Evolutionary conservation across 495 filamentous ascomycete genomes (phyloP).

Genomic region (Clavariopsis aquatica): DNA sequence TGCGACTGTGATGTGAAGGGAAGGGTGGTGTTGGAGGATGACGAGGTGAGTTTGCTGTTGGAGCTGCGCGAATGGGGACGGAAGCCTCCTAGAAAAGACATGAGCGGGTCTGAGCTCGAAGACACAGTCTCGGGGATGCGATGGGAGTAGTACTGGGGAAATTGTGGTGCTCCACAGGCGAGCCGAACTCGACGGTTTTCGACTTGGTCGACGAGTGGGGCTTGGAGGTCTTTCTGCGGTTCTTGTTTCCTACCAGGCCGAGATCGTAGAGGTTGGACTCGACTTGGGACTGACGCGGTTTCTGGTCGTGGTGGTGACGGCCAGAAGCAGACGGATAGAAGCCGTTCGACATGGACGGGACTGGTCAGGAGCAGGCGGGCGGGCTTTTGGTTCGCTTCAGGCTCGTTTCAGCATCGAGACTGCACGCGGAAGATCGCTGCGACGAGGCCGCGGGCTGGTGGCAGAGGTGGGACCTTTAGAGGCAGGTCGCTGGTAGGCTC

Average conservation of each 20-base stretch:
- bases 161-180: constrained; percentile 23
- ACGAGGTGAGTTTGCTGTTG: constrained; percentile 18
- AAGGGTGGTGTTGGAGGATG: neutral
- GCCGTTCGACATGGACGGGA: constrained; percentile 37
- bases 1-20: neutral
- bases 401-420: constrained; percentile 40
- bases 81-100: constrained; percentile 38
- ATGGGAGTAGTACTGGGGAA: constrained; percentile 36
- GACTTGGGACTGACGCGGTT: constrained; percentile 23
- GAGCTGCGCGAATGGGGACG: constrained; percentile 37
- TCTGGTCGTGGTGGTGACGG: constrained; percentile 25
- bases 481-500: constrained; percentile 21
- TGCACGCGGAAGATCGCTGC: constrained; percentile 32
- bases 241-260: constrained; percentile 35
- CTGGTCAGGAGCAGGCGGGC: constrained; percentile 13
- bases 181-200: constrained; percentile 38
- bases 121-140: constrained; percentile 17
- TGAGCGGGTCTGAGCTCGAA: constrained; percentile 37
- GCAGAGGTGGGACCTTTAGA: constrained; percentile 29
- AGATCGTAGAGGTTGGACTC: constrained; percentile 37
- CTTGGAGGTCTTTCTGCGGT: constrained; percentile 25
- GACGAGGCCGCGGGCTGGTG: constrained; percentile 29
- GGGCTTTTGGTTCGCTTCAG: constrained; percentile 37
- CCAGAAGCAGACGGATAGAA: constrained; percentile 17
- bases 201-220: constrained; percentile 19